These are phyloP conservation scores for Chlorella ohadii DNA, from an alignment of 139 green algal genomes.

Conservation along the genomic window DNA sequence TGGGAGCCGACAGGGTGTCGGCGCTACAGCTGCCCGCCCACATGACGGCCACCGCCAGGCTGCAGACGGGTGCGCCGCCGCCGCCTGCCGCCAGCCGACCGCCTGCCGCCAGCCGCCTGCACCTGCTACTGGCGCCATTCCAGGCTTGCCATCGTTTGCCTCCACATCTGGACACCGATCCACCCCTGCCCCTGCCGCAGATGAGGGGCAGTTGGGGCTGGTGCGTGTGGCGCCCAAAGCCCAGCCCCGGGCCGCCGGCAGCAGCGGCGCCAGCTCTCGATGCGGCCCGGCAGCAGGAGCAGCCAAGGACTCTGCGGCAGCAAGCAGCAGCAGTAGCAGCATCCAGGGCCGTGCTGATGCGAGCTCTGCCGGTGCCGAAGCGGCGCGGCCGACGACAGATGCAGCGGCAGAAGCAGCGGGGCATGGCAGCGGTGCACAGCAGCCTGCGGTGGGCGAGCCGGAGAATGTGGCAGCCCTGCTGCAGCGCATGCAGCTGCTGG, in stretches of 20 bases:
- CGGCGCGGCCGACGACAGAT: neutral
- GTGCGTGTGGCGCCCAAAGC: neutral
- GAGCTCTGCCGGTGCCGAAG: too few species aligned
- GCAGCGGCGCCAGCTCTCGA: neutral
- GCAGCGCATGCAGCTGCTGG: conserved; percentile 15
- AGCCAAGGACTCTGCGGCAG: neutral
- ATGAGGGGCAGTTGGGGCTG: neutral
- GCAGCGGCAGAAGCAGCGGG: neutral
- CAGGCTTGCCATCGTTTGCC: too few species aligned
- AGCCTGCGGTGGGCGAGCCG: too few species aligned
- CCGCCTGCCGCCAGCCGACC: neutral
- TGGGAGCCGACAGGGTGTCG: conserved; percentile 20
- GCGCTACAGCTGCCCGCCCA: conserved; percentile 17
- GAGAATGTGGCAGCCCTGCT: neutral
- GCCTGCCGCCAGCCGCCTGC: neutral
- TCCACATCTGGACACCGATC: too few species aligned
- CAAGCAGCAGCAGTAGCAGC: neutral
- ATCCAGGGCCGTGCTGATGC: neutral
- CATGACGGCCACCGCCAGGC: neutral
- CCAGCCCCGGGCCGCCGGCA: neutral
- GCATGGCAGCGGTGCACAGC: neutral
- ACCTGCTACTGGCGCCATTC: too few species aligned
- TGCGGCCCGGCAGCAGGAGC: neutral
- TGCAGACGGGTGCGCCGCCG: neutral
- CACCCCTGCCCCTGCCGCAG: neutral